phyloP scores from a whole-genome alignment of 164 flowering plant genomes.

The Stephania yunnanensis region DNA sequence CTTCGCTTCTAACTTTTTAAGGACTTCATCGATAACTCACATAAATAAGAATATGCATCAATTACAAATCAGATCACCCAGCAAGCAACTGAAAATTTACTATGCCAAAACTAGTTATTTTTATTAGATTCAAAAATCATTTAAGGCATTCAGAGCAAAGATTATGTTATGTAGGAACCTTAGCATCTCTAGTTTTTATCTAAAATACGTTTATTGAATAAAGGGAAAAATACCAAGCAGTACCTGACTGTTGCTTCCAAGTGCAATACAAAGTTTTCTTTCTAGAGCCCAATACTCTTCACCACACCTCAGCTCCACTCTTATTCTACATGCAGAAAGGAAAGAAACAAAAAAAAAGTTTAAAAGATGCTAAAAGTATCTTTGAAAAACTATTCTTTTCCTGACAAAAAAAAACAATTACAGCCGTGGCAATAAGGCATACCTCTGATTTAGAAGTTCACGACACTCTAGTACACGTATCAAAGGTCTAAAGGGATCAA shows the following conservation, averaged over 20 bases:
- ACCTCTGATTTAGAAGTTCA: conserved; percentile 70
- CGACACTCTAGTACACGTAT: conserved; percentile 38
- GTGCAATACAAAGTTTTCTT: conserved; percentile 69
- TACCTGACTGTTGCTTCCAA: conserved; percentile 47
- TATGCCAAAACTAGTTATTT: not conserved
- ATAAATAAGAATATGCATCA: conserved; percentile 3
- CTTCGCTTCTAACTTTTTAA: not conserved
- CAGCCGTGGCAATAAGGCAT: not conserved
- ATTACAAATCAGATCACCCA: not conserved
- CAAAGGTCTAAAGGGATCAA: conserved; percentile 58
- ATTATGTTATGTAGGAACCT: not conserved
- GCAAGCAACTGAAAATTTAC: not conserved
- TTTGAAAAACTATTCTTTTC: not conserved
- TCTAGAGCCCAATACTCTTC: conserved; percentile 88
- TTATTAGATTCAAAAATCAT: not conserved
- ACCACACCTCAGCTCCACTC: conserved; percentile 60
- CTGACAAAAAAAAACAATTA: not conserved
- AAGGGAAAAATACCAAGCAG: too few species aligned
- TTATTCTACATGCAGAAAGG: conserved; percentile 37
- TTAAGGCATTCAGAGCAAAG: not conserved
- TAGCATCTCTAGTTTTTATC: not conserved
- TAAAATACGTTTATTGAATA: too few species aligned
- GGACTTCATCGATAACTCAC: not conserved
- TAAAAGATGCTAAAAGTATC: not conserved
- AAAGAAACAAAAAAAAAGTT: conserved; percentile 5